Base-by-base conservation (phyloP, 805 yeast genomes). In the Yamadazyma insecticola region DNA sequence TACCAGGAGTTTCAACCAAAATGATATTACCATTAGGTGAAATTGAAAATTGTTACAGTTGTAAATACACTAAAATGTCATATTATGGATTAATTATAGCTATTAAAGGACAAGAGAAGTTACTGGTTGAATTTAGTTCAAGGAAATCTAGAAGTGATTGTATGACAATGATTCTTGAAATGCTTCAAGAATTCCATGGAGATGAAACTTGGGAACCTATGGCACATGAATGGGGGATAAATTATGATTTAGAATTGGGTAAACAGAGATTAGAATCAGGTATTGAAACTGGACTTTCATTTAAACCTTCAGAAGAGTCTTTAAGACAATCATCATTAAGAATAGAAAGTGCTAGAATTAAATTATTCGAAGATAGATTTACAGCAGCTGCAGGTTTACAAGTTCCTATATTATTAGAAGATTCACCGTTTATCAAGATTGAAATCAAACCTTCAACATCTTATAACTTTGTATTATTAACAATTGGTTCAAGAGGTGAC, bases 401-500 rank as follows among this genome's bases (percentile, higher is more conserved):
- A 40, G 67, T 81, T 13, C 92, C 92, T 0, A 64, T 84, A 9
- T 70, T 83, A 15, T 55, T 82, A 29, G 88, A 80, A 44, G 82
- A 78, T 29, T 74, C 76, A 28, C 84, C 85, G 0, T 61, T 66
- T 37, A 54, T 64, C 36, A 63, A 68, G 28, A 72, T 75, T 0
- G 70, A 59, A 27, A 58, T 76, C 19, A 67, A 62, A 35, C 83
- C 95, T 0, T 50, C 66, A 1, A 67, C 73, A 30, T 56, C 76
- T 2, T 72, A 70, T 44, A 71, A 69, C 17, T 72, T 89, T 47
- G 79, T 83, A 0, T 60, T 87, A 28, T 57, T 90, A 36, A 90
- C 97, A 0, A 90, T 90, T 46, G 97, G 97, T 0, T 87, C 96
- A 0, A 70, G 97, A 36, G 97, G 97, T 20, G 97, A 90, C 57